Percentiles rank a stretch among this genome's conserved stretches.
Conservation (phyloP, 495 filamentous ascomycete species). For the Xylaria cubensis region DNA sequence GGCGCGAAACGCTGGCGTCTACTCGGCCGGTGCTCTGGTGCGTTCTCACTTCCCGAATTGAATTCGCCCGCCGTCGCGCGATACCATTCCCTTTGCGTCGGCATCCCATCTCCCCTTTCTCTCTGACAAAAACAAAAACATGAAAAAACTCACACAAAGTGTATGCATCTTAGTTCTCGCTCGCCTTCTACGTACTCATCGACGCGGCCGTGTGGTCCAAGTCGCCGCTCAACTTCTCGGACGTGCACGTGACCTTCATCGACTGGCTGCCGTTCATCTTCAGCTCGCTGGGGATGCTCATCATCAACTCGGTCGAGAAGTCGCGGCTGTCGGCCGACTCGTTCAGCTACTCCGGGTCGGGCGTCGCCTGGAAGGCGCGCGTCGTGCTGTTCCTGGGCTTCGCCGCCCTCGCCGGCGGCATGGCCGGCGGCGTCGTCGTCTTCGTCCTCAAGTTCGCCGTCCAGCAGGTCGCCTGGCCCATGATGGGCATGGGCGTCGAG, state of each 20-base stretch:
- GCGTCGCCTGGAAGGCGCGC: slow-evolving; percentile 95
- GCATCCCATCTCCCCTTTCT: background rate
- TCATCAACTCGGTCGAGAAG: slow-evolving; percentile 99
- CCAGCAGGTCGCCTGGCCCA: slow-evolving; percentile 76
- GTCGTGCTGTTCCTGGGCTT: slow-evolving; percentile 96
- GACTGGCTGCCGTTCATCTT: slow-evolving; percentile 99
- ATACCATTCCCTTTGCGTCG: background rate
- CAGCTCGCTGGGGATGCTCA: slow-evolving; percentile 90
- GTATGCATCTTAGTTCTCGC: slow-evolving; percentile 73
- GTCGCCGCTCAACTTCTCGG: slow-evolving; percentile 75
- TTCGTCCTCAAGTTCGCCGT: slow-evolving; percentile 93
- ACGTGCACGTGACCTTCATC: slow-evolving; percentile 91
- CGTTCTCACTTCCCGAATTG: slow-evolving; percentile 35
- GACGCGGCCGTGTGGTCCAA: slow-evolving; percentile 89
- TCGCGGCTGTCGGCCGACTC: slow-evolving; percentile 81
- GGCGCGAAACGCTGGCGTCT: slow-evolving; percentile 81
- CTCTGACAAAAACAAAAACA: too few relatives aligned
- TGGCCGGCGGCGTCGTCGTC: slow-evolving; percentile 89
- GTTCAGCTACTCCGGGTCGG: slow-evolving; percentile 83
- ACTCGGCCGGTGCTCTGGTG: slow-evolving; percentile 85
- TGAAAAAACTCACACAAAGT: too few relatives aligned
- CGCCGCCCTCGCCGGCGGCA: slow-evolving; percentile 89
- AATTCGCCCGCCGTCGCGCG: background rate
- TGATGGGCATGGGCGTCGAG: slow-evolving; percentile 90
- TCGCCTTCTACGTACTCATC: slow-evolving; percentile 95